Percentiles rank a stretch among this genome's conserved stretches.
Conservation (phyloP, 805 yeast species). For the Metschnikowia colocasiae region DNA sequence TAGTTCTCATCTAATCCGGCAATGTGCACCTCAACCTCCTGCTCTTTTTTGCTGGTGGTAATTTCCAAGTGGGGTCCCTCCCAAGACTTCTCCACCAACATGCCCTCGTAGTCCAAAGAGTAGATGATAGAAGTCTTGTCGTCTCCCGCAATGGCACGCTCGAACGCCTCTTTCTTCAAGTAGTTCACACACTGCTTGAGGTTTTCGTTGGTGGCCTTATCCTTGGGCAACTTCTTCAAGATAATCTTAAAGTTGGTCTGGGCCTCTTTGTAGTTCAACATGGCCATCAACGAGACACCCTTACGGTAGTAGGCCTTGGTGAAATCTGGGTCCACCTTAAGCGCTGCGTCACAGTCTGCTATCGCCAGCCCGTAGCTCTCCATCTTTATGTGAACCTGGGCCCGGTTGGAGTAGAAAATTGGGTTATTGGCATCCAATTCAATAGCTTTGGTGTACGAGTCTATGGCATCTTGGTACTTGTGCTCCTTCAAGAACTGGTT, state of each 20-base stretch:
- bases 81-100: slow-evolving; percentile 52
- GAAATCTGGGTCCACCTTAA: slow-evolving; percentile 61
- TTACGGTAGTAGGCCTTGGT: slow-evolving; percentile 83
- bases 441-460: slow-evolving; percentile 70
- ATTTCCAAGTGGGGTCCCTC: slow-evolving; percentile 56
- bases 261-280: slow-evolving; percentile 72
- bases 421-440: slow-evolving; percentile 56
- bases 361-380: slow-evolving; percentile 87
- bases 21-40: slow-evolving; percentile 29
- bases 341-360: slow-evolving; percentile 69
- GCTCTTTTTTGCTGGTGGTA: slow-evolving; percentile 24
- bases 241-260: slow-evolving; percentile 64
- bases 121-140: slow-evolving; percentile 51
- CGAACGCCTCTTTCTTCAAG: slow-evolving; percentile 73
- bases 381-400: slow-evolving; percentile 80
- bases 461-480: slow-evolving; percentile 61
- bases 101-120: slow-evolving; percentile 43
- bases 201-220: slow-evolving; percentile 60
- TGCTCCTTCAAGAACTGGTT: slow-evolving; percentile 68
- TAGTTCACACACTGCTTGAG: slow-evolving; percentile 60
- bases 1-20: slow-evolving; percentile 49
- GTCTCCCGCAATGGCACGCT: slow-evolving; percentile 77
- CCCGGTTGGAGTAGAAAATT: slow-evolving; percentile 76
- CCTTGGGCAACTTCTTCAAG: slow-evolving; percentile 60
- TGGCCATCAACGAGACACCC: slow-evolving; percentile 76